A percentile compares a stretch with the other conserved stretches of the same genome.
These are phyloP conservation scores for Colletotrichum phormii DNA, from an alignment of 2,329 filamentous ascomycete genomes.

Conservation along the genomic window DNA sequence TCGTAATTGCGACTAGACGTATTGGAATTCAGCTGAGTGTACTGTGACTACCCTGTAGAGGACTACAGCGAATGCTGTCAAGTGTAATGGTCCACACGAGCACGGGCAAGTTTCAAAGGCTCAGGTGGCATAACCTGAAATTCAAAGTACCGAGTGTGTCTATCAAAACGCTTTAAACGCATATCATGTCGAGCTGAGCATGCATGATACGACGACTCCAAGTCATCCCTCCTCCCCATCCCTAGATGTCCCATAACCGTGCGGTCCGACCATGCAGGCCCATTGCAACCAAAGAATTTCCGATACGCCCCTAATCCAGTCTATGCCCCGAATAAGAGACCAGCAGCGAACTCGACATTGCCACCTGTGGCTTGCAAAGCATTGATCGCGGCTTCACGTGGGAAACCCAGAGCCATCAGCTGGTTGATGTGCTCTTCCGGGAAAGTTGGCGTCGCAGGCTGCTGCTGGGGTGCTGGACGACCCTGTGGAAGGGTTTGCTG, in stretches of 20 bases:
- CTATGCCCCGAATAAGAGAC: conserved; percentile 73
- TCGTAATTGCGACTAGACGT: background rate
- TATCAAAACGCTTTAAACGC: conserved; percentile 7
- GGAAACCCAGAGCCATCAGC: conserved; percentile 82
- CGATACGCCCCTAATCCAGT: background rate
- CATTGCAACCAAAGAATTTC: background rate
- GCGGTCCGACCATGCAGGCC: conserved; percentile 1
- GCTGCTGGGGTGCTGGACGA: conserved; percentile 41
- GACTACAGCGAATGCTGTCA: background rate
- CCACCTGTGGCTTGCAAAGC: conserved; percentile 86
- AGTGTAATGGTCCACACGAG: background rate
- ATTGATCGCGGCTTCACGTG: conserved; percentile 79
- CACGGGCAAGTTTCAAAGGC: background rate
- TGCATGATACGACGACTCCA: conserved; percentile 23
- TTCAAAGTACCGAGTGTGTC: background rate
- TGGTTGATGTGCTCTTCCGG: conserved; percentile 78
- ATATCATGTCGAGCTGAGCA: background rate
- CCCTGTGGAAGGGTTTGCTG: conserved; percentile 39
- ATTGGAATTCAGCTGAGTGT: background rate
- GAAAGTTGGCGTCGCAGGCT: conserved; percentile 49
- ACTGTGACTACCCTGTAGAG: background rate
- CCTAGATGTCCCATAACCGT: background rate
- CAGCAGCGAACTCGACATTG: conserved; percentile 89
- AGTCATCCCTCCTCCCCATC: background rate
- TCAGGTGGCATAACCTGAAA: background rate